Evolutionary conservation across 306 rosid genomes (phyloP).

Genomic region (Canavalia gladiata): DNA sequence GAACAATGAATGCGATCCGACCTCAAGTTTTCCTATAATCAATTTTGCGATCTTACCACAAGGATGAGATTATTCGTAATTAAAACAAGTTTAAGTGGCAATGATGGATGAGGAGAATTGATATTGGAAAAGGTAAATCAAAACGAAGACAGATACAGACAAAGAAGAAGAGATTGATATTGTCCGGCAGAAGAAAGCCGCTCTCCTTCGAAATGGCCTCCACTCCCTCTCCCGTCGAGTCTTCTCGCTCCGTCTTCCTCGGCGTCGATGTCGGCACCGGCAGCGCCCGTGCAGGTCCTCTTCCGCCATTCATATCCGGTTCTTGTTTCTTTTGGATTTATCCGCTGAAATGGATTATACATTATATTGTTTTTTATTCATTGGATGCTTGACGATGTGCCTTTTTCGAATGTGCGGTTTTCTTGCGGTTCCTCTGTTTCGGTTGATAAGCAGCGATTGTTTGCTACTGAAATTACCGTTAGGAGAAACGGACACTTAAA

Average conservation of each 20-base stretch:
- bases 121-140: slow-evolving; percentile 17
- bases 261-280: slow-evolving; percentile 97
- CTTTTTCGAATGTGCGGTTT: neutral
- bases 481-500: neutral
- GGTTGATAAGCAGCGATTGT: neutral
- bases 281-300: slow-evolving; percentile 93
- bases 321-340: neutral
- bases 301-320: neutral
- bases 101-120: slow-evolving; percentile 3
- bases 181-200: slow-evolving; percentile 55
- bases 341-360: neutral
- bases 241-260: slow-evolving; percentile 69
- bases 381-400: neutral
- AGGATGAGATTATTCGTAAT: neutral
- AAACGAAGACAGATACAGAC: neutral
- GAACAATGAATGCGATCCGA: too few species aligned
- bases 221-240: slow-evolving; percentile 28
- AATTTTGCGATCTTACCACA: neutral
- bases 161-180: slow-evolving; percentile 32
- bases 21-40: too few species aligned
- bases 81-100: neutral
- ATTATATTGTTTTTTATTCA: neutral
- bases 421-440: slow-evolving; percentile 8
- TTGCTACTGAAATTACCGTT: neutral
- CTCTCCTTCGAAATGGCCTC: slow-evolving; percentile 65